Conservation (phyloP, 2,329 filamentous ascomycete species). For the Immersiporthe knoxdaviesiana region DNA sequence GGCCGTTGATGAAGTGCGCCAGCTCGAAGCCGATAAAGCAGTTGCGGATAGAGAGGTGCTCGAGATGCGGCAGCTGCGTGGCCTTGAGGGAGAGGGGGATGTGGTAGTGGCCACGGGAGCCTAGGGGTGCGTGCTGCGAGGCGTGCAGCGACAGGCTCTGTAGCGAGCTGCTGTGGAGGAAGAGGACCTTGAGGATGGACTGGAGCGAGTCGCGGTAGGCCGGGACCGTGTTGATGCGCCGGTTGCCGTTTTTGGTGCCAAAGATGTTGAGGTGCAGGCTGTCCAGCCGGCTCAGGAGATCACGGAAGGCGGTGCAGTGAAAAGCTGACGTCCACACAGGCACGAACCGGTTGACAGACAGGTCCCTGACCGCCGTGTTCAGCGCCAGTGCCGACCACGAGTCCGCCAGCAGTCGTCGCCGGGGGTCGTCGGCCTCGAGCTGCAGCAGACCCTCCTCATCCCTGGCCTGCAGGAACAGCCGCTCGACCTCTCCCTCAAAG, state of each 20-base stretch:
- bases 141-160: conserved; percentile 24
- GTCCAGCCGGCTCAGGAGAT: conserved; percentile 21
- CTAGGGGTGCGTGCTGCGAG: conserved; percentile 26
- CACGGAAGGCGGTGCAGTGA: conserved; percentile 19
- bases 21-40: conserved; percentile 30
- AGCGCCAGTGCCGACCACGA: conserved; percentile 24
- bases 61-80: conserved; percentile 25
- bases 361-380: conserved; percentile 22
- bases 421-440: conserved; percentile 27
- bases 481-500: conserved; percentile 20
- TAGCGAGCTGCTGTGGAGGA: conserved; percentile 26
- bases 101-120: conserved; percentile 26
- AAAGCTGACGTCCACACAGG: conserved; percentile 28
- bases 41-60: conserved; percentile 26
- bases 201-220: conserved; percentile 28
- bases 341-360: conserved; percentile 23
- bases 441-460: conserved; percentile 27
- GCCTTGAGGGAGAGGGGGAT: conserved; percentile 28
- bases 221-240: conserved; percentile 28
- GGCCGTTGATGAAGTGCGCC: conserved; percentile 29
- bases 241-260: conserved; percentile 25
- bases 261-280: conserved; percentile 23
- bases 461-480: conserved; percentile 22
- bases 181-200: conserved; percentile 28
- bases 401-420: conserved; percentile 26